phyloP scores from a whole-genome alignment of 371 early-diverging fungal genomes.

The Mortierella sp. region DNA sequence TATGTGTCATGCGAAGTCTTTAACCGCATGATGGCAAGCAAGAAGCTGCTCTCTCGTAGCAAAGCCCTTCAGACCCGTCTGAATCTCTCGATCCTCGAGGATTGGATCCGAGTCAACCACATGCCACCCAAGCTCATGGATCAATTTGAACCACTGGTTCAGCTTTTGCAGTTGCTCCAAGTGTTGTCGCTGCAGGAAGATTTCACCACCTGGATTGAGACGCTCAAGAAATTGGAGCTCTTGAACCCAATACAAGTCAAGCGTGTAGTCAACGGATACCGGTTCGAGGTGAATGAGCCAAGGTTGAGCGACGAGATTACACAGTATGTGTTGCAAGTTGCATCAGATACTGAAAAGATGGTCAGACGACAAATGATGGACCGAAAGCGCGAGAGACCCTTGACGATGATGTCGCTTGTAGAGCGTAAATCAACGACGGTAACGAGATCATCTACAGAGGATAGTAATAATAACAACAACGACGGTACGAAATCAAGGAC shows the following conservation, averaged over 20 bases:
- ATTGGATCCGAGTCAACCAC: slow-evolving; percentile 83
- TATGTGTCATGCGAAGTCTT: slow-evolving; percentile 83
- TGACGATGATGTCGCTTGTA: slow-evolving; percentile 40
- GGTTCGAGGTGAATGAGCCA: slow-evolving; percentile 88
- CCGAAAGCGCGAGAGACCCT: slow-evolving; percentile 41
- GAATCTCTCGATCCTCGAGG: slow-evolving; percentile 84
- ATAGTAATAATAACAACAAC: neutral
- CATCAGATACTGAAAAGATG: slow-evolving; percentile 71
- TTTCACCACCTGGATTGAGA: slow-evolving; percentile 80
- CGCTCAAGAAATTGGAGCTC: slow-evolving; percentile 72
- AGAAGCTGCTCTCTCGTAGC: slow-evolving; percentile 81
- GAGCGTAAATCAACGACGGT: slow-evolving; percentile 1
- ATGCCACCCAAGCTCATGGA: slow-evolving; percentile 60
- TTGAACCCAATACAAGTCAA: slow-evolving; percentile 82
- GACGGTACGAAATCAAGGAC: slow-evolving; percentile 1
- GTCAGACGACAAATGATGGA: slow-evolving; percentile 42
- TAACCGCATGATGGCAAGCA: slow-evolving; percentile 82
- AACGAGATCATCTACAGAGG: slow-evolving; percentile 6
- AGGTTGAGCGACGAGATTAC: slow-evolving; percentile 77
- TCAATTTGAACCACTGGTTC: slow-evolving; percentile 76
- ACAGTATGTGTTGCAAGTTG: slow-evolving; percentile 76
- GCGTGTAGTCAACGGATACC: slow-evolving; percentile 79
- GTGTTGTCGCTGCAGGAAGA: slow-evolving; percentile 79
- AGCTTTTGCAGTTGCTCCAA: slow-evolving; percentile 87
- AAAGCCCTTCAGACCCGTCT: slow-evolving; percentile 89